These are phyloP conservation scores for Flaveria linearis DNA, from an alignment of 129 eudicot species.

Conservation along the genomic window DNA sequence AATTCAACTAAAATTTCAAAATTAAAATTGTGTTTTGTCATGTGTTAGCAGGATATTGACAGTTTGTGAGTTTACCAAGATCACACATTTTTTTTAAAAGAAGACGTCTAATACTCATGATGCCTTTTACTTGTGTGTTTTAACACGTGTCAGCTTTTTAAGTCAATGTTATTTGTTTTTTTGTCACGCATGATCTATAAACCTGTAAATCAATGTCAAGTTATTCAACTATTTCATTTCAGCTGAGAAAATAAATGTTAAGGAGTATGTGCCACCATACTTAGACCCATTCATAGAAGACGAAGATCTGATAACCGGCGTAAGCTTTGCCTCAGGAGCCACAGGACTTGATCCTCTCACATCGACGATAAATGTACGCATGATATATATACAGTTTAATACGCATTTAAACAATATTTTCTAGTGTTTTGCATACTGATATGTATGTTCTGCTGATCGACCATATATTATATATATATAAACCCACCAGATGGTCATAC, in stretches of 20 bases:
- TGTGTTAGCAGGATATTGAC: too few relatives aligned
- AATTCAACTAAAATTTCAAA: too few relatives aligned
- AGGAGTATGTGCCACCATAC: conserved; percentile 68
- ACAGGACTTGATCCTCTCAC: conserved; percentile 80
- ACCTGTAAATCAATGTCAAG: neutral
- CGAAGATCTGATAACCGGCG: conserved; percentile 68
- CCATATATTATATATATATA: too few relatives aligned
- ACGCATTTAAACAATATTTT: conserved; percentile 21
- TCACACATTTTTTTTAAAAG: too few relatives aligned
- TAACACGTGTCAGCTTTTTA: too few relatives aligned
- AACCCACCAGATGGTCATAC: conserved; percentile 46
- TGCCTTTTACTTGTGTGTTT: too few relatives aligned
- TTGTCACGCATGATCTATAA: too few relatives aligned
- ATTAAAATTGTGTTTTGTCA: too few relatives aligned
- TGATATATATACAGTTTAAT: conserved; percentile 13
- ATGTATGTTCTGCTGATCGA: neutral
- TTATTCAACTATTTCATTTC: neutral
- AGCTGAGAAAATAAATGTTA: conserved; percentile 67
- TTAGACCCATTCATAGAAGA: conserved; percentile 55
- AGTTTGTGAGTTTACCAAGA: too few relatives aligned
- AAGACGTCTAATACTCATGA: too few relatives aligned
- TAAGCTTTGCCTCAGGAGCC: conserved; percentile 84
- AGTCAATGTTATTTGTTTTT: too few relatives aligned
- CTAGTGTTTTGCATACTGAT: neutral
- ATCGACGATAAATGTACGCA: conserved; percentile 49